Evolutionary conservation across 1,284 basidiomycete species (phyloP).

Genomic region (Naganishia albida): DNA sequence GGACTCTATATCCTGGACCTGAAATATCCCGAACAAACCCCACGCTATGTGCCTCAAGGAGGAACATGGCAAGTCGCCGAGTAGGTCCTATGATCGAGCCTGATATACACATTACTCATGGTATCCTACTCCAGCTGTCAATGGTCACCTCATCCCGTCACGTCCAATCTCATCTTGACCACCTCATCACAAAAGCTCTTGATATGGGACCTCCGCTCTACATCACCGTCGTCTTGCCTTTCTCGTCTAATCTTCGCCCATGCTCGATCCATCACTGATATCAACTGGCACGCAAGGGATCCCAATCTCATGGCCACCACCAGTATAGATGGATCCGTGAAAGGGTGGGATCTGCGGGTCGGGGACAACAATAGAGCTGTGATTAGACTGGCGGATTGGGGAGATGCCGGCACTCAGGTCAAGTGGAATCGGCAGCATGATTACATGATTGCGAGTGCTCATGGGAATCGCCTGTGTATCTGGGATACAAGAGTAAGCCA

Average conservation of each 20-base stretch:
- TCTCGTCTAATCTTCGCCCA: constrained; percentile 82
- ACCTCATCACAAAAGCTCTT: constrained; percentile 94
- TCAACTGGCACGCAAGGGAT: constrained; percentile 89
- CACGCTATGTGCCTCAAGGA: constrained; percentile 90
- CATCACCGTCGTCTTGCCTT: constrained; percentile 66
- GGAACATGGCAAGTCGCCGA: constrained; percentile 95
- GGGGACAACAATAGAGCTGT: constrained; percentile 45
- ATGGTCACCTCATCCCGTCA: constrained; percentile 88
- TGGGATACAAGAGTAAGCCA: constrained; percentile 77
- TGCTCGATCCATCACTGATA: constrained; percentile 89
- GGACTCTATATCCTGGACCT: constrained; percentile 97
- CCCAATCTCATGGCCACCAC: constrained; percentile 63
- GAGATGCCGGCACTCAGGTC: constrained; percentile 69
- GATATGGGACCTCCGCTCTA: constrained; percentile 81
- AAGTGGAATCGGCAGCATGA: constrained; percentile 90
- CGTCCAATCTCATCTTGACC: constrained; percentile 87
- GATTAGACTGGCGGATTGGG: constrained; percentile 55
- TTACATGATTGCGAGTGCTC: constrained; percentile 82
- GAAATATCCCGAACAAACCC: constrained; percentile 79
- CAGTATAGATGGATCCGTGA: constrained; percentile 56
- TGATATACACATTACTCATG: neutral
- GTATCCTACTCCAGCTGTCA: constrained; percentile 62
- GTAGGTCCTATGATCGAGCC: constrained; percentile 37
- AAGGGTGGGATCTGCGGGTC: constrained; percentile 74
- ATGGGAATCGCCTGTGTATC: constrained; percentile 72